Conservation (phyloP, 2,329 filamentous ascomycete species). For the Cadophora sp. region DNA sequence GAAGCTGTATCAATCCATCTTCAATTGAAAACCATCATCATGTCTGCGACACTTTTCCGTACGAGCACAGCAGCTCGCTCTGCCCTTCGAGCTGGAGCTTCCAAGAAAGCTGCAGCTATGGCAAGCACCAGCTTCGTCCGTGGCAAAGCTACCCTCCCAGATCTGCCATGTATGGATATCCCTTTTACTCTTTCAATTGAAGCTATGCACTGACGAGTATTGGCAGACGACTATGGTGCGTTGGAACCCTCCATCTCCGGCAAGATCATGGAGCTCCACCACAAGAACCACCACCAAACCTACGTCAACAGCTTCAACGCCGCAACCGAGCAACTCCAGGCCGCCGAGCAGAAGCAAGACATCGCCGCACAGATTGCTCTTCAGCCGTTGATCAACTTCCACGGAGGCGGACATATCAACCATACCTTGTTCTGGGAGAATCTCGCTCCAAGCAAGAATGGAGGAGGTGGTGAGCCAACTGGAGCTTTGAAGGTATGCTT, state of each 20-base stretch:
- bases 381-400: constrained; percentile 68
- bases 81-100: constrained; percentile 71
- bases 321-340: constrained; percentile 72
- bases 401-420: constrained; percentile 72
- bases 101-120: constrained; percentile 68
- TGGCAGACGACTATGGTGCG: constrained; percentile 89
- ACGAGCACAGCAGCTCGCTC: constrained; percentile 71
- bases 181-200: not conserved
- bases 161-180: constrained; percentile 72
- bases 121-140: constrained; percentile 80
- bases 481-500: constrained; percentile 52
- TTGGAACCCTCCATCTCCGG: constrained; percentile 85
- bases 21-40: constrained; percentile 48
- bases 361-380: constrained; percentile 59
- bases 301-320: constrained; percentile 91
- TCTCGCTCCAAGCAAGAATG: constrained; percentile 69
- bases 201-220: constrained; percentile 11
- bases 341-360: constrained; percentile 60
- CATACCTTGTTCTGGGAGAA: constrained; percentile 75
- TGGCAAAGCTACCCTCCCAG: constrained; percentile 91
- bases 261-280: constrained; percentile 96
- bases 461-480: constrained; percentile 64
- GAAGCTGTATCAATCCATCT: constrained; percentile 22
- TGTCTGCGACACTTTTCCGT: constrained; percentile 81
- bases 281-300: constrained; percentile 93